Percentiles rank a stretch among this genome's conserved stretches.
phyloP scores from a whole-genome alignment of 2,329 filamentous ascomycete genomes.

The Akanthomyces uredinophilus region DNA sequence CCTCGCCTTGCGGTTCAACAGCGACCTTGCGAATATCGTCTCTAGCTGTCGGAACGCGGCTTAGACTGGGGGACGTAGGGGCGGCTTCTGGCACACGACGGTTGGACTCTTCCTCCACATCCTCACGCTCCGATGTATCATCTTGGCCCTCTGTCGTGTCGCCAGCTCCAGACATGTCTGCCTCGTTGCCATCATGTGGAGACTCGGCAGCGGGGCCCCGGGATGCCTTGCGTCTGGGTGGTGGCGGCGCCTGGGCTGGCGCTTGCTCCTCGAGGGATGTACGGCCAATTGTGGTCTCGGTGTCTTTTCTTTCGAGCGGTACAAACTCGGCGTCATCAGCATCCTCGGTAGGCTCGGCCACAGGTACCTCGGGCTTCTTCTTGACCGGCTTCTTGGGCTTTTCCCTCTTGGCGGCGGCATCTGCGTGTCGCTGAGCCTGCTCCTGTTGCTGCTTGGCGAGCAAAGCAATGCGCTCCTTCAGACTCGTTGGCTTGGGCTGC shows the following conservation, averaged over 20 bases:
- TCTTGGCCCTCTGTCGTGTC: constrained; percentile 59
- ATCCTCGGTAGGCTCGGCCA: constrained; percentile 23
- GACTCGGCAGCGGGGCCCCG: constrained; percentile 38
- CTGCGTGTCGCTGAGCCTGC: constrained; percentile 76
- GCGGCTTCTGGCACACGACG: constrained; percentile 30
- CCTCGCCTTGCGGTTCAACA: constrained; percentile 76
- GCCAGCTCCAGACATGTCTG: constrained; percentile 59
- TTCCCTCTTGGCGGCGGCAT: constrained; percentile 74
- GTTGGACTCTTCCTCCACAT: constrained; percentile 58
- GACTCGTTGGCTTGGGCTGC: constrained; percentile 81
- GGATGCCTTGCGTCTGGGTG: constrained; percentile 49
- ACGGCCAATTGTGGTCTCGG: constrained; percentile 42
- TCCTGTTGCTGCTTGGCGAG: constrained; percentile 92
- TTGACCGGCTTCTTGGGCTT: constrained; percentile 77
- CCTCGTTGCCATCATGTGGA: constrained; percentile 57
- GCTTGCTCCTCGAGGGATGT: constrained; percentile 44
- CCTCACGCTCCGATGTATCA: constrained; percentile 65
- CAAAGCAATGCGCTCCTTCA: constrained; percentile 93
- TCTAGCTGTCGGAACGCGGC: constrained; percentile 47
- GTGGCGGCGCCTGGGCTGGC: constrained; percentile 33
- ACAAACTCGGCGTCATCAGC: constrained; percentile 26
- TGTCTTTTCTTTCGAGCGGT: constrained; percentile 42
- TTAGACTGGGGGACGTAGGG: constrained; percentile 29
- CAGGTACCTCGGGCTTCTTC: constrained; percentile 51
- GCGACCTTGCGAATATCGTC: constrained; percentile 42